Base-by-base conservation (phyloP, 2,329 filamentous ascomycete species). In the Fusarium ambrosium region DNA sequence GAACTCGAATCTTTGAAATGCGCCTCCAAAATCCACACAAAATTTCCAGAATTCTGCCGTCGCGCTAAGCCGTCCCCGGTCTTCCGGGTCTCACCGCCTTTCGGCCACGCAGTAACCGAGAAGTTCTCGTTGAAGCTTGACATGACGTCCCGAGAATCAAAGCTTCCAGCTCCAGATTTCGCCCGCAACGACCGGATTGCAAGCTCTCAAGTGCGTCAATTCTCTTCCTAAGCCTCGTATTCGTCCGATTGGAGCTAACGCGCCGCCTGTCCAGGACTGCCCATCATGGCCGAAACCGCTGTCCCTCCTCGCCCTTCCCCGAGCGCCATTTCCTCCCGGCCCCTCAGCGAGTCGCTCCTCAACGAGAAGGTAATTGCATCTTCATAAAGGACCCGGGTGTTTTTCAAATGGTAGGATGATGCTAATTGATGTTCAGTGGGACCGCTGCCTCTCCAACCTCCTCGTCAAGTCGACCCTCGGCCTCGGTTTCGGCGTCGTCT, bases 401-500 rank as follows among this genome's bases (percentile, higher is more conserved):
- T 10, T 39, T 18, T 2, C n/a, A 41, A 39, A 20, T 14, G n/a
- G 13, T 14, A 7, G 8, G 11, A 18, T 14, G 16, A 41, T 76
- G 29, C 78, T 76, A 71, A 83, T 77, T 73, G 34, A 70, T 22
- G 18, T 73, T 48, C 73, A 99, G 97, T 99, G 97, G 97, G 97
- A 99, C 85, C 96, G 94, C 87, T 98, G 97, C 86, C 92, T 99
- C 79, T 98, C 97, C 79, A 98, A 97, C 82, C 91, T 98, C 85
- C 91, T 99, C 83, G 97, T 99, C 89, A 95, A 97, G 86, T 98
- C 96, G 77, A 93, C 94, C 66, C 93, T 99, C 85, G 97, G 97
- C 81, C 93, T 98, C 83, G 95, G 94, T 79, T 99, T 99, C 87
- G 97, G 97, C 83, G 93, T 99, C 84, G 94, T 99, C 86, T 98